A percentile compares a stretch with the other conserved stretches of the same genome.
Conservation (phyloP, 768 basidiomycete genomes). For the Suillus brevipes region DNA sequence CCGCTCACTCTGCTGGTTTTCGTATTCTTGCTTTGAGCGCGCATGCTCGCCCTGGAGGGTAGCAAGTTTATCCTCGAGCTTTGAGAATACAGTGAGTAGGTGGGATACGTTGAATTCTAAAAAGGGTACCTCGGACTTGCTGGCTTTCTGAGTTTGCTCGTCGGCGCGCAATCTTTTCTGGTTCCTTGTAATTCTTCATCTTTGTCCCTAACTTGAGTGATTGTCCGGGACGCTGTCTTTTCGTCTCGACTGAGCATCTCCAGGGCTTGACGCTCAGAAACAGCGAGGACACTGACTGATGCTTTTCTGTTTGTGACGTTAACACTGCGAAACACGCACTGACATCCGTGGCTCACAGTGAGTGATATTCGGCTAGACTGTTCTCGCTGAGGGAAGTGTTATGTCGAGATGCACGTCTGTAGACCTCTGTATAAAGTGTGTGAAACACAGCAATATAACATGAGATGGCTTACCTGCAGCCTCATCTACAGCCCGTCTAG, state of each 20-base stretch:
- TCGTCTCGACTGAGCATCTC: slow-evolving; percentile 81
- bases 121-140: slow-evolving; percentile 56
- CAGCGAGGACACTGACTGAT: slow-evolving; percentile 72
- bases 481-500: slow-evolving; percentile 33
- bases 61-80: slow-evolving; percentile 61
- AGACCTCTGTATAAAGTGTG: neutral
- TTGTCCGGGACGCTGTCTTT: slow-evolving; percentile 65
- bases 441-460: neutral
- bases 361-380: slow-evolving; percentile 78
- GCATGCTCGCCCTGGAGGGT: slow-evolving; percentile 61
- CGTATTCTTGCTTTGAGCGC: slow-evolving; percentile 71
- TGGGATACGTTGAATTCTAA: neutral
- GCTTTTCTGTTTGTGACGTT: slow-evolving; percentile 58
- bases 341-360: slow-evolving; percentile 13
- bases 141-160: slow-evolving; percentile 43
- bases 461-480: slow-evolving; percentile 53
- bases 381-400: slow-evolving; percentile 81
- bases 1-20: slow-evolving; percentile 83
- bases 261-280: slow-evolving; percentile 84
- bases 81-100: slow-evolving; percentile 6
- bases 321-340: neutral
- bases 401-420: slow-evolving; percentile 61
- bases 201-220: slow-evolving; percentile 67
- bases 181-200: slow-evolving; percentile 63
- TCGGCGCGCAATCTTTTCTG: slow-evolving; percentile 54